Evolutionary conservation across 257 asterid genomes (phyloP).

Genomic region (Ajuga chamaepitys): DNA sequence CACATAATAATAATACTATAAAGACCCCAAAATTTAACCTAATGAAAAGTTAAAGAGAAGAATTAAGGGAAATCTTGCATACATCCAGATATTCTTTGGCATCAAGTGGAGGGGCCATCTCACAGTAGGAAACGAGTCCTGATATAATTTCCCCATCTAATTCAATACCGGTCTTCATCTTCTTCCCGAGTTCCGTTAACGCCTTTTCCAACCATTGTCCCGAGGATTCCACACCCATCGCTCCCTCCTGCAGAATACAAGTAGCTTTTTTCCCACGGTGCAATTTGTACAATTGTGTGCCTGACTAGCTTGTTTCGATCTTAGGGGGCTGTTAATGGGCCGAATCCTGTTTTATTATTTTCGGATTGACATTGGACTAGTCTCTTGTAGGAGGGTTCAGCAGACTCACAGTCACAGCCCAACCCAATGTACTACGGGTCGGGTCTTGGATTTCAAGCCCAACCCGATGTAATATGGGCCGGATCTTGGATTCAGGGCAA

Average conservation of each 20-base stretch:
- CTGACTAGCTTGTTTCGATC: neutral
- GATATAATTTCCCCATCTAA: constrained; percentile 83
- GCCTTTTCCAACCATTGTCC: constrained; percentile 80
- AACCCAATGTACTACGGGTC: too few species aligned
- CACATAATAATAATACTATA: neutral
- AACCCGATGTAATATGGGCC: too few species aligned
- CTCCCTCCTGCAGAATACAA: neutral
- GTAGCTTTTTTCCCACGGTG: neutral
- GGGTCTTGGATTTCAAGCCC: too few species aligned
- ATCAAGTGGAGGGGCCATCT: constrained; percentile 87
- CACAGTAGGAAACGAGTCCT: constrained; percentile 85
- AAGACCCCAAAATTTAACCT: neutral
- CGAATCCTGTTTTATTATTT: neutral
- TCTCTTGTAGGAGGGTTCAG: too few species aligned
- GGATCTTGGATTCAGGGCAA: too few species aligned
- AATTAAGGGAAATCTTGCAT: constrained; percentile 1
- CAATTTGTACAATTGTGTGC: neutral
- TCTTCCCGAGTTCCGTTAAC: constrained; percentile 52
- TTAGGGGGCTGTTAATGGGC: neutral
- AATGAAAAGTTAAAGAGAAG: neutral
- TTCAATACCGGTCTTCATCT: constrained; percentile 54
- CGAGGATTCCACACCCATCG: constrained; percentile 42
- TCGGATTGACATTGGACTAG: too few species aligned
- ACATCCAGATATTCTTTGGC: constrained; percentile 96
- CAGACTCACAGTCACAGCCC: too few species aligned